Evolutionary conservation across 345 rosid species (phyloP), one percentile per base, ranked within the genome.

Genomic region (Tarenaya hassleriana): DNA sequence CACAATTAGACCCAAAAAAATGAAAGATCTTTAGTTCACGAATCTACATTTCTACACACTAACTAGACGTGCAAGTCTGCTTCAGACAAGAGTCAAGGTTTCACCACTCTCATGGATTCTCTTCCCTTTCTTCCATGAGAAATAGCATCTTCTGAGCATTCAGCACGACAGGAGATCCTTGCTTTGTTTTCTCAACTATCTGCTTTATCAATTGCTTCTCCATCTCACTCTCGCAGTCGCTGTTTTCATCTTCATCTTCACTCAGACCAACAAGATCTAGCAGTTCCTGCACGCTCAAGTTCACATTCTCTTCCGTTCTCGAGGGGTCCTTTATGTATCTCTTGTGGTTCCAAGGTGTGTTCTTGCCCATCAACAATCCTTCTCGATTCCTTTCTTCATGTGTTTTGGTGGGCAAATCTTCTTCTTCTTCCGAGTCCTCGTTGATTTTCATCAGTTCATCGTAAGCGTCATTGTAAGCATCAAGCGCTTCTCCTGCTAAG

Each of bases 151-250:
- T 75, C 64, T 79, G 92, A 40, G 92, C 96, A 61, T 84, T 81
- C 50, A 82, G 19, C 67, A 87, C 67, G 19, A 52, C 84, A 9
- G 92, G 90, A 46, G 86, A 76, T 15, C 92, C 92, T 75, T 73
- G 78, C 74, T 73, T 91, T 50, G 83, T 79, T 69, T 79, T 79
- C 77, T 91, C 95, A 47, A 87, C 82, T 63, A 87, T 80, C 64
- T 84, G 92, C 67, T 81, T 71, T 51, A 91, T 91, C 65, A 91
- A 52, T 47, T 67, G 73, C 74, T 73, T 77, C 78, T 79, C 86
- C 66, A 74, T 67, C 58, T 82, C 92, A 50, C 60, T 83, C 46
- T 75, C 80, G 13, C 55, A 63, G 40, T 76, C 75, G 8, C 84
- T 77, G 46, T 56, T 58, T 50, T 80, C 81, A 16, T 77, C 78